These are phyloP conservation scores for Ploettnerulaceae sp. DNA, from an alignment of 2,329 filamentous ascomycete species.

Conservation along the genomic window DNA sequence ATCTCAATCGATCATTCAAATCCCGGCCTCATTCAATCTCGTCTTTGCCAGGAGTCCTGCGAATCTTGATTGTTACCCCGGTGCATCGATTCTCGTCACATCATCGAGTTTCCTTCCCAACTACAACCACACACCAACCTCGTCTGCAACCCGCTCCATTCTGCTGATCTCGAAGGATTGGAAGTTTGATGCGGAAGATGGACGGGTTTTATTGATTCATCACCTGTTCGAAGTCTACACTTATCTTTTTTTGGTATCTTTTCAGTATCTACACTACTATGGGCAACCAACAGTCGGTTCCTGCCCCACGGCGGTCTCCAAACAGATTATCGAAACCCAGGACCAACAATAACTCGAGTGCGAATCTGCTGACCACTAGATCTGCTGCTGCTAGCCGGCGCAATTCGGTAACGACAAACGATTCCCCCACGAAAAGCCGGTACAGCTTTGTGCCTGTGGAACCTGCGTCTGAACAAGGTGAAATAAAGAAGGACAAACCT, in stretches of 20 bases:
- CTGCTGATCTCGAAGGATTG: constrained; percentile 5
- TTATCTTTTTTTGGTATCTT: background rate
- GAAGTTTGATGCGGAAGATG: constrained; percentile 17
- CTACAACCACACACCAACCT: constrained; percentile 2
- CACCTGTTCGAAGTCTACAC: too few relatives aligned
- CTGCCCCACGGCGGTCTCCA: constrained; percentile 17
- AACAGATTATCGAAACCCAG: constrained; percentile 34
- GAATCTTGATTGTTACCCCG: constrained; percentile 19
- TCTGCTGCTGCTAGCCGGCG: constrained; percentile 19
- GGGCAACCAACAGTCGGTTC: constrained; percentile 30
- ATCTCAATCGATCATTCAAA: background rate
- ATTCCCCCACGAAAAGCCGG: constrained; percentile 13
- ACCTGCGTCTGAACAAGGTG: constrained; percentile 1
- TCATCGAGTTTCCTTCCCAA: constrained; percentile 16
- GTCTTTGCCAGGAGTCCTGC: constrained; percentile 11
- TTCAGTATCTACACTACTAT: too few relatives aligned
- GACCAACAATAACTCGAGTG: constrained; percentile 26
- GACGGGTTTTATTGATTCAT: constrained; percentile 10
- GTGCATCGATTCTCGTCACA: constrained; percentile 23
- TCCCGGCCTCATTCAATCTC: constrained; percentile 10
- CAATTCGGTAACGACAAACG: constrained; percentile 21
- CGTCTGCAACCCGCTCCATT: constrained; percentile 8
- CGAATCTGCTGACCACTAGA: constrained; percentile 20
- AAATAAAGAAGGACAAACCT: constrained; percentile 9
- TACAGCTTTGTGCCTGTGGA: constrained; percentile 11